Conservation (phyloP, 371 early-diverging fungal species). For the Mortierella sp. region DNA sequence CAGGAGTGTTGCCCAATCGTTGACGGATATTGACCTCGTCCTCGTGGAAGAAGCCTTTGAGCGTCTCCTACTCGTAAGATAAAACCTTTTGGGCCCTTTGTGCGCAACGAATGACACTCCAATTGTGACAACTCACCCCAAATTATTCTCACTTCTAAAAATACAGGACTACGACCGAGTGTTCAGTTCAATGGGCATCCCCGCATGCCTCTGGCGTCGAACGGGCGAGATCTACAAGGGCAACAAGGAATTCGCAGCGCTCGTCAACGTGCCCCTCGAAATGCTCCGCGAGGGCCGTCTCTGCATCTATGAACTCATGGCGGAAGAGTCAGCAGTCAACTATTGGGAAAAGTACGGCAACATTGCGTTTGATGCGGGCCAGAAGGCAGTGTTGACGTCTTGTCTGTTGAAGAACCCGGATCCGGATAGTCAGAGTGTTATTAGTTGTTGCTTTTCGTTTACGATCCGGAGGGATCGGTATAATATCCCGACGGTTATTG, state of each 20-base stretch:
- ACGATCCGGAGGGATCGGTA: constrained; percentile 94
- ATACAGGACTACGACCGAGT: constrained; percentile 91
- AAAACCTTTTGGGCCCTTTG: background rate
- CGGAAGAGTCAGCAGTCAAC: constrained; percentile 91
- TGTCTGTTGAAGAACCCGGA: constrained; percentile 78
- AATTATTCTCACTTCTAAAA: background rate
- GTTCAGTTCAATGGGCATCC: constrained; percentile 95
- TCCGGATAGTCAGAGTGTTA: constrained; percentile 67
- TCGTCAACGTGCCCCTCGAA: constrained; percentile 86
- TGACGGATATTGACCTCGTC: constrained; percentile 93
- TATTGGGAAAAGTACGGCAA: constrained; percentile 96
- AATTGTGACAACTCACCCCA: constrained; percentile 6
- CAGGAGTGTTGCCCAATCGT: constrained; percentile 84
- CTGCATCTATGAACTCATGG: constrained; percentile 94
- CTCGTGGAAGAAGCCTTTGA: constrained; percentile 96
- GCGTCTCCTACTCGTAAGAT: constrained; percentile 79
- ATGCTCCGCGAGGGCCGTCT: constrained; percentile 80
- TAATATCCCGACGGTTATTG: constrained; percentile 86
- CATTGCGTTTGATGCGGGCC: constrained; percentile 95
- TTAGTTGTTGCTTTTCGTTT: constrained; percentile 92
- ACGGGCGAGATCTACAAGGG: constrained; percentile 97
- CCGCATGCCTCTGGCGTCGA: constrained; percentile 94
- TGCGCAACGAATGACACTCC: background rate
- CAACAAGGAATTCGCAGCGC: constrained; percentile 92
- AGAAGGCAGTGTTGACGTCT: constrained; percentile 95